Base-by-base conservation (phyloP, 2,329 filamentous ascomycete species). In the Diaporthe helianthi region DNA sequence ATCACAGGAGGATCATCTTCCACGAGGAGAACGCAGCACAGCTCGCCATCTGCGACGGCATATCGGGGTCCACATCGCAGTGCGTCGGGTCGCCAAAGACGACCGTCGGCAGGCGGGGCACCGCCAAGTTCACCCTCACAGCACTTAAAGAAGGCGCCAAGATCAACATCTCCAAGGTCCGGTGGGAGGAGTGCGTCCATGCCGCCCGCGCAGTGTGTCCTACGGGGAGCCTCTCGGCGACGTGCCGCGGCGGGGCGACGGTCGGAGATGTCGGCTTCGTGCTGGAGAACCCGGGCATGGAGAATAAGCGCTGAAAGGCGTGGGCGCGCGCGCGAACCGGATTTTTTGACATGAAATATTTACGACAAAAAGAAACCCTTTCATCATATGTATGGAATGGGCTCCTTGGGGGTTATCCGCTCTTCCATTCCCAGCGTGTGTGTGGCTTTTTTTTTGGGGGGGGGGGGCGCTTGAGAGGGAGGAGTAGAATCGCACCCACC, bases 21-120 rank as follows among this genome's bases (percentile, higher is more conserved):
- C 84, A 87, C 75, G 85, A 87, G 75, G 80, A 87, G 26, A 86
- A 91, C 72, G 89, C 92, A 53, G 83, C 80, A 10, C 83, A 85
- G 73, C 88, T 88, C 36, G 89, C 89, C 0, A 79, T 94, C 77
- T 87, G 85, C 77, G 81, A 83, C 63, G 82, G 90, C 68, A 86
- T 86, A 70, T 80, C 83, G 0, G 83, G 83, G 19, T 73, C 78
- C 15, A 82, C 83, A 64, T 76, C 79, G 61, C 58, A 44, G 47
- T 87, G 86, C 74, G 78, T 78, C 10, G 84, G 83, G 24, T 71
- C 76, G 13, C 83, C 83, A 1, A 69, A 77, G n/a, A 78, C 76
- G 19, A 87, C 85, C 4, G 77, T 76, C 0, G 85, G 85, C 49
- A 74, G 78, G 55, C 82, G 80, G 8, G 84, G 84, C 12, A 84